Base-by-base conservation (phyloP, 2,329 filamentous ascomycete species). In the Fonsecaea multimorphosa region DNA sequence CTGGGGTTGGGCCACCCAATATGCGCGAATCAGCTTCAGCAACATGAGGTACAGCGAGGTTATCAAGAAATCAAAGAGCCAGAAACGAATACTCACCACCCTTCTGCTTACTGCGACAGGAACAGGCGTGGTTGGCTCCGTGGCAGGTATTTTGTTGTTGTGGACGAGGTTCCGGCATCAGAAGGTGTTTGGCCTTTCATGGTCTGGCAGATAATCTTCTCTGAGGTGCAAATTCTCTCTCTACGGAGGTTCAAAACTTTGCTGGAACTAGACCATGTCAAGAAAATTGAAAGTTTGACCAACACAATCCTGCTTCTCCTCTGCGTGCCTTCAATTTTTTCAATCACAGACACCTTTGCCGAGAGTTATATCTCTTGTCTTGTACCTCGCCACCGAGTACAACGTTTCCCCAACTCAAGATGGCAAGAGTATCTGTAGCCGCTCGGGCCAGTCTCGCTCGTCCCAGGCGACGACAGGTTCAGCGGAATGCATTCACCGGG, bases 21-120 rank as follows among this genome's bases (percentile, higher is more conserved):
- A 99, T 76, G 88, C 91, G 0, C 86, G 94, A 22, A 89, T 99
- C 8, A 97, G 93, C 71, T 99, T 99, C 76, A 92, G 92, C 65
- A 97, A 97, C 73, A 90, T 96, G 79, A 83, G 91, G 22, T 99
- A 99, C 77, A 91, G 91, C 0, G 89, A 96, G 67, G 91, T 98
- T 2, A 85, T 92, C 36, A 82, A 80, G 44, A 86, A 85, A 70
- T 92, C 90, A 63, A 85, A 89, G 62, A 79, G 85, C 61, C 93
- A 97, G 76, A 88, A 89, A 1, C 81, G 80, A 68, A 77, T 90
- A 4, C 78, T 93, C 19, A 65, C 64, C 12, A 49, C 22, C 2
- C 9, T 67, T 8, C 54, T 68, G 6, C 31, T 65, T 12, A 54
- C 38, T n/a, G 27, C 44, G 3, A 55, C 62, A 6, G 53, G 49